Conservation (phyloP, 306 rosid genomes). For the Ceratonia siliqua region DNA sequence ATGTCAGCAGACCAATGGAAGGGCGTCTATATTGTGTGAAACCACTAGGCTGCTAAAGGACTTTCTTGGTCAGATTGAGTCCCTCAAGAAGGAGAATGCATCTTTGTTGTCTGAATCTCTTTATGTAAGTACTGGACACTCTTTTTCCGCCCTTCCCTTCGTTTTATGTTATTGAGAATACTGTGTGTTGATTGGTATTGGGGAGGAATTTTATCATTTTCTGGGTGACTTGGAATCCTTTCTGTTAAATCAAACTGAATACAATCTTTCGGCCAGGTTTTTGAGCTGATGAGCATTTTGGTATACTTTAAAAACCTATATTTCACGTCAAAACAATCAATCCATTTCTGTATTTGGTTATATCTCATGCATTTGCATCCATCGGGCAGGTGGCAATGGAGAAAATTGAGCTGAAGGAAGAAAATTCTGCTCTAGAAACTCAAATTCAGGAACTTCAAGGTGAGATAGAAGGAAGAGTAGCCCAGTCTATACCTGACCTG, state of each 20-base stretch:
- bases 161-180: constrained; percentile 10
- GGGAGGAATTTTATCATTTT: neutral
- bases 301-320: constrained; percentile 17
- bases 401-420: constrained; percentile 82
- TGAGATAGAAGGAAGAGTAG: constrained; percentile 61
- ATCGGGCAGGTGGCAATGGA: constrained; percentile 66
- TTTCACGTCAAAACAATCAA: constrained; percentile 16
- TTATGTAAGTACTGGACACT: constrained; percentile 56
- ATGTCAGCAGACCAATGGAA: constrained; percentile 66
- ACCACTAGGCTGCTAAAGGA: constrained; percentile 68
- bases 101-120: constrained; percentile 68
- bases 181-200: constrained; percentile 3
- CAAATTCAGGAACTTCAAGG: constrained; percentile 64
- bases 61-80: constrained; percentile 63
- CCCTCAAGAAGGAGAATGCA: constrained; percentile 63
- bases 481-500: constrained; percentile 73
- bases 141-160: neutral
- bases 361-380: constrained; percentile 1
- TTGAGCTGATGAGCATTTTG: constrained; percentile 19
- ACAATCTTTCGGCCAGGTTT: neutral
- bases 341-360: neutral
- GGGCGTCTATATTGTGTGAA: constrained; percentile 68
- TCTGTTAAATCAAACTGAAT: neutral
- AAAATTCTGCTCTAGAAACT: constrained; percentile 61
- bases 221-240: constrained; percentile 15